A percentile compares a stretch with the other conserved stretches of the same genome.
Evolutionary conservation across 495 filamentous ascomycete species (phyloP).

Genomic region (Hypoxylon lienhwacheense): DNA sequence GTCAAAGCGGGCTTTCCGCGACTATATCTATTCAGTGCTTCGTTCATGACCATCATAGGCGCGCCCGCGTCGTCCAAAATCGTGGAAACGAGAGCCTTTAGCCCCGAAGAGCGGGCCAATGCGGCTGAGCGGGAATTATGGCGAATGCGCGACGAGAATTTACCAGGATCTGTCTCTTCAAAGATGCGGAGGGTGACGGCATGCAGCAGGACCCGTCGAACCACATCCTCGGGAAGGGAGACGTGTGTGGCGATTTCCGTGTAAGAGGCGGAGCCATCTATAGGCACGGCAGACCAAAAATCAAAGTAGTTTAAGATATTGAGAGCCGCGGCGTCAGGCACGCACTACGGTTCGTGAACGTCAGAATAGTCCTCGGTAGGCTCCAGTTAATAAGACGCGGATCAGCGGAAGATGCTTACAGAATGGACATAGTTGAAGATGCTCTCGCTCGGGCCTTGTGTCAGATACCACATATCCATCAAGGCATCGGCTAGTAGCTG

Average conservation of each 20-base stretch:
- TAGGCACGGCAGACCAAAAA: constrained; percentile 40
- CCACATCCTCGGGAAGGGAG: constrained; percentile 34
- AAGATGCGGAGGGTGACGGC: constrained; percentile 52
- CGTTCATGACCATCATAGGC: constrained; percentile 62
- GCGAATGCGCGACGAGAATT: constrained; percentile 24
- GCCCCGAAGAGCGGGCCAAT: constrained; percentile 28
- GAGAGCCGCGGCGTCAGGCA: constrained; percentile 34
- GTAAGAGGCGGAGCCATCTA: constrained; percentile 42
- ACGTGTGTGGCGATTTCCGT: constrained; percentile 36
- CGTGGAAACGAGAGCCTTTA: constrained; percentile 66
- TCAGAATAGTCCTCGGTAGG: neutral
- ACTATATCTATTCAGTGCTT: constrained; percentile 30
- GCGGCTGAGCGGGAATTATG: constrained; percentile 41
- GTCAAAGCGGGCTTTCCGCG: constrained; percentile 31
- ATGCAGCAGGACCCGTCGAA: constrained; percentile 47
- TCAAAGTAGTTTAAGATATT: constrained; percentile 40
- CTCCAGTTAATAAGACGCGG: neutral
- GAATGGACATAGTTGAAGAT: constrained; percentile 37
- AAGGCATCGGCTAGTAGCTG: constrained; percentile 29
- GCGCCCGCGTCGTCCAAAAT: constrained; percentile 70
- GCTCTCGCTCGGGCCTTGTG: constrained; percentile 37
- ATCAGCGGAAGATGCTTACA: constrained; percentile 21
- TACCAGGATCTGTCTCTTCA: constrained; percentile 40
- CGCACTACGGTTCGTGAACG: constrained; percentile 20
- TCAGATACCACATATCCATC: constrained; percentile 36